Percentiles rank a stretch among this genome's conserved stretches.
phyloP scores from a whole-genome alignment of 108 stramenopile genomes.

The Parietichytrium sp. region DNA sequence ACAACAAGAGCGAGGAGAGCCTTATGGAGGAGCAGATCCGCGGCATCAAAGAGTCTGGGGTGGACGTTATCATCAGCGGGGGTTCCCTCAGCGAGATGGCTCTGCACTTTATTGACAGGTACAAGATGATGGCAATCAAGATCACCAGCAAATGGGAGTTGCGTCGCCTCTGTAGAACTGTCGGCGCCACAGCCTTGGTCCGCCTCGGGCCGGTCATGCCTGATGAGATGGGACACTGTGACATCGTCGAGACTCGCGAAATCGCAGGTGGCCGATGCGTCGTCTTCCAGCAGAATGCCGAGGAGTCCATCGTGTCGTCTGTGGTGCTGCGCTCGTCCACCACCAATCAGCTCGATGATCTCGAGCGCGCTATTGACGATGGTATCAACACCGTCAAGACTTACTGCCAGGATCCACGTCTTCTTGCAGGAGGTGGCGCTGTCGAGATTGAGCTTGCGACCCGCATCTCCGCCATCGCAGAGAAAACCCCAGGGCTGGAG shows the following conservation, averaged over 20 bases:
- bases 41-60: constrained; percentile 84
- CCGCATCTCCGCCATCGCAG: constrained; percentile 73
- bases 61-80: constrained; percentile 82
- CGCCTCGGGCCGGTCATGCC: constrained; percentile 89
- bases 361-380: constrained; percentile 95
- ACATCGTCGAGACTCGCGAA: constrained; percentile 73
- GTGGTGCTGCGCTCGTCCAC: constrained; percentile 91
- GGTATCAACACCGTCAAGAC: constrained; percentile 83
- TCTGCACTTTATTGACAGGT: constrained; percentile 91
- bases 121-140: constrained; percentile 83
- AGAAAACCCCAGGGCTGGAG: constrained; percentile 87
- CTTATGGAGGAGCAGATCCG: constrained; percentile 96
- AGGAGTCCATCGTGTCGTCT: constrained; percentile 75
- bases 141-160: constrained; percentile 95
- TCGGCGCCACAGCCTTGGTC: constrained; percentile 89
- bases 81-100: constrained; percentile 92
- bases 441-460: constrained; percentile 86
- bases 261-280: constrained; percentile 86
- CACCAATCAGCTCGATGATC: constrained; percentile 81
- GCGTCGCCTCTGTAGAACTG: constrained; percentile 86
- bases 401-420: constrained; percentile 80
- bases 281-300: constrained; percentile 75
- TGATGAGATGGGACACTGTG: constrained; percentile 89
- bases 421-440: constrained; percentile 91
- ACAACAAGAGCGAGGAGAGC: constrained; percentile 94